A percentile compares a stretch with the other conserved stretches of the same genome.
phyloP scores from a whole-genome alignment of 2,329 filamentous ascomycete species.

The Fusarium cyanostomum region DNA sequence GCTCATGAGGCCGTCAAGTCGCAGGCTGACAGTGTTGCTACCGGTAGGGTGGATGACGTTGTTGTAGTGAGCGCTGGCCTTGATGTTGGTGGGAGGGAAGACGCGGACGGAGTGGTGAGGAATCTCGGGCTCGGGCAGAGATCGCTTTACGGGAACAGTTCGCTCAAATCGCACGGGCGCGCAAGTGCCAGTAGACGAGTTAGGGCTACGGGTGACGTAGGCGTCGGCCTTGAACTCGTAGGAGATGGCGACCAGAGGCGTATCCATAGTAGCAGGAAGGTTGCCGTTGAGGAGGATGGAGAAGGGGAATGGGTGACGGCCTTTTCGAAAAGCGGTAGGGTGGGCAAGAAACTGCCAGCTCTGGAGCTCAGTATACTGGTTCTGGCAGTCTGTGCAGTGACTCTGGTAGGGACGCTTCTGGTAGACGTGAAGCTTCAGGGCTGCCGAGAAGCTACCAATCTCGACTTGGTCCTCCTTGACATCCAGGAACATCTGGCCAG shows the following conservation, averaged over 20 bases:
- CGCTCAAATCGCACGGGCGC: conserved; percentile 69
- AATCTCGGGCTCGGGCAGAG: conserved; percentile 75
- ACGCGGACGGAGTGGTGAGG: conserved; percentile 92
- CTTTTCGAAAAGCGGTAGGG: conserved; percentile 60
- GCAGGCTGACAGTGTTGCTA: conserved; percentile 80
- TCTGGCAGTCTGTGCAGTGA: conserved; percentile 81
- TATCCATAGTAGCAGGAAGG: conserved; percentile 84
- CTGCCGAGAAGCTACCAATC: conserved; percentile 77
- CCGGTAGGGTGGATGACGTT: conserved; percentile 88
- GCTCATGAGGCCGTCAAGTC: conserved; percentile 85
- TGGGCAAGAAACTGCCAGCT: conserved; percentile 79
- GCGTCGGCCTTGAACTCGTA: conserved; percentile 81
- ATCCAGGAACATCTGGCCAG: conserved; percentile 80
- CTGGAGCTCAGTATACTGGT: conserved; percentile 77
- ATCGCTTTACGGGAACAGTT: conserved; percentile 78
- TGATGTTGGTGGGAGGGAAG: conserved; percentile 95
- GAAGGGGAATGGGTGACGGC: conserved; percentile 83
- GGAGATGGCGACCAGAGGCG: conserved; percentile 74
- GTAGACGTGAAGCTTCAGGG: conserved; percentile 73
- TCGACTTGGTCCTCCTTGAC: conserved; percentile 74
- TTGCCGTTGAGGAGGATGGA: conserved; percentile 86
- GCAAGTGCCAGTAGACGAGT: conserved; percentile 51
- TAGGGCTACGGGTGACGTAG: conserved; percentile 65
- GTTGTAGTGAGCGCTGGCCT: conserved; percentile 82
- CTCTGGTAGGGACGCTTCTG: conserved; percentile 84